Evolutionary conservation across 2,329 filamentous ascomycete species (phyloP).

Genomic region (Fusarium lateritium): DNA sequence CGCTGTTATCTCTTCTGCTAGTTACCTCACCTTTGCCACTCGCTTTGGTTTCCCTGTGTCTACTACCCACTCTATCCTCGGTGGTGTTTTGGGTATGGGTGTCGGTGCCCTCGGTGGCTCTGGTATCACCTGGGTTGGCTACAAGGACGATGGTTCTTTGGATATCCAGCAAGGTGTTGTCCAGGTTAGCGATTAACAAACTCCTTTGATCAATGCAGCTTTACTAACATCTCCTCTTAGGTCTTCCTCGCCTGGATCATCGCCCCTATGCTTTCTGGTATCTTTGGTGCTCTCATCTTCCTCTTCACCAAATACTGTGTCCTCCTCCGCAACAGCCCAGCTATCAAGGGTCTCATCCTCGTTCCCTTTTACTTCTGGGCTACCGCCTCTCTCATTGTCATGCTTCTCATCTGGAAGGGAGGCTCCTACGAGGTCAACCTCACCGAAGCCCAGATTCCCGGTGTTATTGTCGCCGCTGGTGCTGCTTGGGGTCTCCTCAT

Average conservation of each 20-base stretch:
- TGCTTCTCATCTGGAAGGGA: slow-evolving; percentile 74
- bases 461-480: slow-evolving; percentile 68
- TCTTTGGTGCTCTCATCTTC: slow-evolving; percentile 70
- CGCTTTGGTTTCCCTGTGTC: slow-evolving; percentile 70
- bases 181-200: slow-evolving; percentile 52
- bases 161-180: slow-evolving; percentile 66
- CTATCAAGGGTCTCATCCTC: slow-evolving; percentile 65
- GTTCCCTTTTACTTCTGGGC: slow-evolving; percentile 72
- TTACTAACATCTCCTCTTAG: slow-evolving; percentile 57
- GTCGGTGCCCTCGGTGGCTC: slow-evolving; percentile 67
- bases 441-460: slow-evolving; percentile 63
- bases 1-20: slow-evolving; percentile 66
- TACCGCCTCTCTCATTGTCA: slow-evolving; percentile 67
- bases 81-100: slow-evolving; percentile 72
- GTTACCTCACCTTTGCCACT: slow-evolving; percentile 71
- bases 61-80: slow-evolving; percentile 73
- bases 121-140: slow-evolving; percentile 68
- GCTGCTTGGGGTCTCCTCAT: slow-evolving; percentile 65
- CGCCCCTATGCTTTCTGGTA: slow-evolving; percentile 68
- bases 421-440: slow-evolving; percentile 63
- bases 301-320: slow-evolving; percentile 70
- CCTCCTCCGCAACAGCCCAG: slow-evolving; percentile 67
- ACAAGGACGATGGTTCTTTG: slow-evolving; percentile 56
- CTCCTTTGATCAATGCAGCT: background rate
- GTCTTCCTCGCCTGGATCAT: slow-evolving; percentile 75